Base-by-base conservation (phyloP, 306 rosid species). In the Echinosophora koreensis region DNA sequence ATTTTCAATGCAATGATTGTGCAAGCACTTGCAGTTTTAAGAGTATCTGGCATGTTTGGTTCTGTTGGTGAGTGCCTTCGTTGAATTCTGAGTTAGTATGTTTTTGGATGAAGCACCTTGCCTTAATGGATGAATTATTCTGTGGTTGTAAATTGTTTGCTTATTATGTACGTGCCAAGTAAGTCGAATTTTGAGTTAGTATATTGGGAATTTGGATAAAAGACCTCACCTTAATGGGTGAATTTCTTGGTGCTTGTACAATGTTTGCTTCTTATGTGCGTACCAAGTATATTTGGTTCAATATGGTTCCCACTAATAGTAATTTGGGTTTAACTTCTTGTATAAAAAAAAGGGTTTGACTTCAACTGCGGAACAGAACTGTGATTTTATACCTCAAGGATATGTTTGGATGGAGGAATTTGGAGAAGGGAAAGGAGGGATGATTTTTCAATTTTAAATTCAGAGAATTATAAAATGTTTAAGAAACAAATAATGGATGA, bases 121-220 rank as follows among this genome's bases (percentile, higher is more conserved):
- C 11, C 47, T 60, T 50, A 22, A 37, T 74, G 50, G 38, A 18
- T 14, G 12, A 35, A 11, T 50, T 39, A 0, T 32, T 15, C 66
- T 47, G 47, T 47, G 55, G 32, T 50, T 67, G 47, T 66, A 28
- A 76, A 60, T 1, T 63, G 46, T 17, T 50, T 74, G 46, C 49
- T 70, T 50, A 8, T 34, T 58, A 11, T 34, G 67, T 28, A 0
- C 57, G 34, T 66, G 14, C 15, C 47, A 16, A 30, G 18, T 35
- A 10, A 44, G 52, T 37, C 65, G 15, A 56, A 37, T 62, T 70
- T 69, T 13, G 66, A 57, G 82, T 49, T 22, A 10, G 27, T 35
- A 37, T 52, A 37, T n/a, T 62, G 56, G 73, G 46, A 52, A 61
- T 17, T 74, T 62, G 71, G 79, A 62, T 35, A 34, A 49, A 30